These are phyloP conservation scores for Alternaria brassicae DNA, from an alignment of 2,329 filamentous ascomycete genomes.

Conservation along the genomic window DNA sequence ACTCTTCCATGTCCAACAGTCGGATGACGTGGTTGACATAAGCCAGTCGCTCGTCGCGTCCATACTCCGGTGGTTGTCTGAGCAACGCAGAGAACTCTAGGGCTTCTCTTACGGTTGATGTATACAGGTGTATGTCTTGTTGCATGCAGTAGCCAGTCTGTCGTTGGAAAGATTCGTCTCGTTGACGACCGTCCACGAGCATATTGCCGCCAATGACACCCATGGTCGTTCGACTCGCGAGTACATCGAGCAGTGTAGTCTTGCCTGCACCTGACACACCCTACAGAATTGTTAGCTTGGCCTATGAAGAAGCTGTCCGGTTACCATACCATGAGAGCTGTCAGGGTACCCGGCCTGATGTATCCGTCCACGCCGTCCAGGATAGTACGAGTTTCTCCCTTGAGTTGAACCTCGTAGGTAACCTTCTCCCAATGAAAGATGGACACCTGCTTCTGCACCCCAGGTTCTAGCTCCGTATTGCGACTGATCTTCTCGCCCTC, in stretches of 20 bases:
- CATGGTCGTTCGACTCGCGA: constrained; percentile 78
- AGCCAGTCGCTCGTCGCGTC: constrained; percentile 20
- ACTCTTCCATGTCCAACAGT: constrained; percentile 77
- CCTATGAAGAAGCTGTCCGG: constrained; percentile 84
- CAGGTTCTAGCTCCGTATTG: constrained; percentile 37
- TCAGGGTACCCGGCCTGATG: constrained; percentile 62
- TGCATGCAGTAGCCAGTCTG: constrained; percentile 68
- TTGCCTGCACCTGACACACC: constrained; percentile 75
- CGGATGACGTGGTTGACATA: constrained; percentile 82
- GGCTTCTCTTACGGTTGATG: constrained; percentile 70
- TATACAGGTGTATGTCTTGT: constrained; percentile 65
- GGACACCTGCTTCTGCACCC: constrained; percentile 46
- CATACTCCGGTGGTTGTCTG: constrained; percentile 50
- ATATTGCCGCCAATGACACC: constrained; percentile 83
- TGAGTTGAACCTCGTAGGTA: constrained; percentile 36
- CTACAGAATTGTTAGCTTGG: constrained; percentile 81
- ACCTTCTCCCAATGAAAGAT: constrained; percentile 47
- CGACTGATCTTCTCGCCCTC: constrained; percentile 37
- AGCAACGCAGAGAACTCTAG: constrained; percentile 79
- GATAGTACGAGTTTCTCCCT: constrained; percentile 55
- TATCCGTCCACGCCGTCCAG: constrained; percentile 62
- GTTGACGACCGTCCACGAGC: constrained; percentile 71
- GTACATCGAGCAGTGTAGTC: constrained; percentile 81
- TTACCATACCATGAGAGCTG: constrained; percentile 59
- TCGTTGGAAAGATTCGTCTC: constrained; percentile 72